Evolutionary conservation across 202 grass and related monocot genomes (phyloP).

Genomic region (Cymbopogon flexuosus): DNA sequence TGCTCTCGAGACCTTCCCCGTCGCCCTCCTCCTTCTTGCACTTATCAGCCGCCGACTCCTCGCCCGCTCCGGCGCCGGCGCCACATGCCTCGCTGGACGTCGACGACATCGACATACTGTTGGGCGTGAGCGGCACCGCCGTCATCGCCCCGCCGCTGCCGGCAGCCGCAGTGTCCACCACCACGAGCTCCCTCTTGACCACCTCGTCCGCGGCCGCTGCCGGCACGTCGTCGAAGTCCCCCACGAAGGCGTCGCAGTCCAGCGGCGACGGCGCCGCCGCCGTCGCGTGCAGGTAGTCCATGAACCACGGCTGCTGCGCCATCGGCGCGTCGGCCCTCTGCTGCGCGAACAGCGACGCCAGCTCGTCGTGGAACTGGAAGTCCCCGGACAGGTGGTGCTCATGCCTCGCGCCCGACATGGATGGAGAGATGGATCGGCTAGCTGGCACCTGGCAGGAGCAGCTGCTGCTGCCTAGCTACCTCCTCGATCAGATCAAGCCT

Average conservation of each 20-base stretch:
- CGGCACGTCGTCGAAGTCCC: slow-evolving; percentile 25
- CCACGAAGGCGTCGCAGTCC: slow-evolving; percentile 34
- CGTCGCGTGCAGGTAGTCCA: slow-evolving; percentile 30
- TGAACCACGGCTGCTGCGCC: slow-evolving; percentile 22
- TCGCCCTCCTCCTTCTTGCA: slow-evolving; percentile 50
- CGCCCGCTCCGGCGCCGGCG: slow-evolving; percentile 29
- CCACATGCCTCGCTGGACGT: slow-evolving; percentile 64
- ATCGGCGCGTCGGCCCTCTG: slow-evolving; percentile 23
- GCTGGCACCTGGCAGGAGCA: not conserved
- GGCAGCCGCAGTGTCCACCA: not conserved
- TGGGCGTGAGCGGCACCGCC: slow-evolving; percentile 49
- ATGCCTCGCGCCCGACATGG: slow-evolving; percentile 53
- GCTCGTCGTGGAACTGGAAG: slow-evolving; percentile 58
- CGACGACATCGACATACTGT: slow-evolving; percentile 68
- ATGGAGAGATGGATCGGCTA: not conserved
- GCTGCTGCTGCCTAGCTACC: not conserved
- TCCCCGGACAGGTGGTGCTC: slow-evolving; percentile 44
- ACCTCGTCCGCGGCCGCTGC: not conserved
- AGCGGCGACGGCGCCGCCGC: not conserved
- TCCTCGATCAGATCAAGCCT: slow-evolving; percentile 19
- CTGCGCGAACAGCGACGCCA: slow-evolving; percentile 55
- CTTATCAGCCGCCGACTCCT: slow-evolving; percentile 33
- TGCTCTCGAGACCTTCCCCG: slow-evolving; percentile 33
- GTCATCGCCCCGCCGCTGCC: not conserved
- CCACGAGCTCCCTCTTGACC: slow-evolving; percentile 34